Percentiles rank a stretch among this genome's conserved stretches.
These are phyloP conservation scores for Rhizopogon rudus DNA, from an alignment of 768 basidiomycete genomes.

Conservation along the genomic window DNA sequence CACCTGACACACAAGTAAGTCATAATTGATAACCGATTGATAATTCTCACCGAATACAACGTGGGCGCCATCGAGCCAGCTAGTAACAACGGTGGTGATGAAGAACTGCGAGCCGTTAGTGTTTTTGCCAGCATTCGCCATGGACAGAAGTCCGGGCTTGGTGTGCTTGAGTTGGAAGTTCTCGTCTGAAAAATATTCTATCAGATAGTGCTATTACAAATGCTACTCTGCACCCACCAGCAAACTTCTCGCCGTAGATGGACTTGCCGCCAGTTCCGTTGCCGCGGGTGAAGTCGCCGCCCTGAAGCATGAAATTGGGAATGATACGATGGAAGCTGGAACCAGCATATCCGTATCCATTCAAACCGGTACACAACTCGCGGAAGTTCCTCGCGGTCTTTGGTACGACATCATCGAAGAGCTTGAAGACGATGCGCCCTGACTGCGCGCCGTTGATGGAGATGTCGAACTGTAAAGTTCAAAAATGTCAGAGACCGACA, in stretches of 20 bases:
- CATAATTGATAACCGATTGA: neutral
- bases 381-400: slow-evolving; percentile 83
- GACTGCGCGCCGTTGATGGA: slow-evolving; percentile 31
- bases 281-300: slow-evolving; percentile 74
- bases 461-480: slow-evolving; percentile 58
- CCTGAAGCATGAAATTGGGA: slow-evolving; percentile 84
- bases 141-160: slow-evolving; percentile 63
- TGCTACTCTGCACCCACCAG: slow-evolving; percentile 35
- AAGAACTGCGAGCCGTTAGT: slow-evolving; percentile 93
- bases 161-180: slow-evolving; percentile 77
- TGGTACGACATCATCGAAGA: slow-evolving; percentile 77
- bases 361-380: slow-evolving; percentile 72
- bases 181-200: slow-evolving; percentile 56
- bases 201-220: neutral
- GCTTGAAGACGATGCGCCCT: slow-evolving; percentile 76
- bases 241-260: slow-evolving; percentile 68
- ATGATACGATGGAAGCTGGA: slow-evolving; percentile 79
- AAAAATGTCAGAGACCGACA: slow-evolving; percentile 1
- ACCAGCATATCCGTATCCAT: slow-evolving; percentile 72
- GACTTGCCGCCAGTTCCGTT: slow-evolving; percentile 80
- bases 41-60: slow-evolving; percentile 72
- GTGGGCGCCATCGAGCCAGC: slow-evolving; percentile 79
- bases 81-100: slow-evolving; percentile 75
- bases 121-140: slow-evolving; percentile 78
- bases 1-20: slow-evolving; percentile 31